Percentiles rank a stretch among this genome's conserved stretches.
Conservation (phyloP, 371 early-diverging fungal genomes). For the Batkoa obscura region DNA sequence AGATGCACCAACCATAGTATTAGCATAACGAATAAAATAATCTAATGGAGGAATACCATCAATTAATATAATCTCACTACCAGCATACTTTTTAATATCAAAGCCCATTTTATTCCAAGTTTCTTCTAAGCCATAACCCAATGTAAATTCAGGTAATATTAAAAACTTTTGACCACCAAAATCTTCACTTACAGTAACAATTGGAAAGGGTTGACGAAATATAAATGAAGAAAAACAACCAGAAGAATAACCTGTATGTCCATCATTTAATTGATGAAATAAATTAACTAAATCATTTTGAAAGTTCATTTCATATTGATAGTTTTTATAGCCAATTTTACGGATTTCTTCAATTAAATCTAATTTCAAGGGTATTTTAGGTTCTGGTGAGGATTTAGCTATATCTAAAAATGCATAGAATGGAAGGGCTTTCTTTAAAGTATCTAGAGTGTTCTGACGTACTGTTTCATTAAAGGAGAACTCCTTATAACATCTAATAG, state of each 20-base stretch:
- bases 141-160: neutral
- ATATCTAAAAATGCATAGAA: conserved; percentile 4
- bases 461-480: neutral
- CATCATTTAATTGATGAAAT: conserved; percentile 1
- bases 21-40: neutral
- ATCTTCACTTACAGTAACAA: neutral
- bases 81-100: neutral
- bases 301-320: neutral
- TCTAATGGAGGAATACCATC: neutral
- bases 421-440: neutral
- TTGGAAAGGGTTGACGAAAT: neutral
- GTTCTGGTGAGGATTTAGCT: neutral
- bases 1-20: neutral
- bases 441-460: neutral
- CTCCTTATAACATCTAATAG: neutral
- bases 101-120: neutral
- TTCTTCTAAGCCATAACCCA: neutral
- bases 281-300: neutral
- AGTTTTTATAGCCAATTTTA: neutral
- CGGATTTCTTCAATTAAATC: neutral
- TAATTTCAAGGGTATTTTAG: neutral
- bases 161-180: neutral
- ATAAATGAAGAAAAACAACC: neutral
- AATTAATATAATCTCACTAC: neutral
- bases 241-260: conserved; percentile 1